Base-by-base conservation (phyloP, 23 red algal genomes). In the Gracilaria domingensis region DNA sequence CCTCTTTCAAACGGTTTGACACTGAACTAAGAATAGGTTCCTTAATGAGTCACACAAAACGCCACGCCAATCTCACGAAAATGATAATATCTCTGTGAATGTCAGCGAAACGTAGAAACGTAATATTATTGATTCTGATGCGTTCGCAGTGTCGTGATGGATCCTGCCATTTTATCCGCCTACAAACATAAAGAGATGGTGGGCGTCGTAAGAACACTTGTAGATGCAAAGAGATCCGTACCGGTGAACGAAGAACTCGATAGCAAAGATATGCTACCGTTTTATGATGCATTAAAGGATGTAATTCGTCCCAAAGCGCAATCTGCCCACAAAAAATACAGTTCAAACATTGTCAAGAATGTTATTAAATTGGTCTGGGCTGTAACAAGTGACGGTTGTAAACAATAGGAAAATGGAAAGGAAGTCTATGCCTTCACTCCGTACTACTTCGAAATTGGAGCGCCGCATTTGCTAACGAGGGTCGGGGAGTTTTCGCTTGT, bases 341-440 rank as follows among this genome's bases (percentile, higher is more conserved):
- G n/a, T n/a, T n/a, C n/a, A n/a, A n/a, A n/a, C n/a, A n/a, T n/a
- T n/a, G n/a, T n/a, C n/a, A n/a, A n/a, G n/a, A n/a, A n/a, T n/a
- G n/a, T n/a, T n/a, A n/a, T n/a, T n/a, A n/a, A n/a, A n/a, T 45
- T 45, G 42, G 42, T 45, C n/a, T 39, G 56, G 32, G 54, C 69
- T 37, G 85, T 79, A 20, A 78, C 49, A 6, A 33, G 44, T 25
- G 42, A 89, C 47, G 67, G 85, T 20, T 30, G 0, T 17, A 89
- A 89, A n/a, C 23, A 78, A 38, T 4, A 60, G 2, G 20, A 13
- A 11, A 89, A 38, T 12, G 67, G 69, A 12, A 57, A 11, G 49
- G 79, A 58, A 44, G 56, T 24, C 49, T 89, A 89, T n/a, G 72
- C 78, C 44, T 89, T 89, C 55, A 58, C 48, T 14, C 40, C 48